A percentile compares a stretch with the other conserved stretches of the same genome.
These are phyloP conservation scores for Babesia bigemina DNA, from an alignment of 169 alveolate genomes.

Conservation along the genomic window DNA sequence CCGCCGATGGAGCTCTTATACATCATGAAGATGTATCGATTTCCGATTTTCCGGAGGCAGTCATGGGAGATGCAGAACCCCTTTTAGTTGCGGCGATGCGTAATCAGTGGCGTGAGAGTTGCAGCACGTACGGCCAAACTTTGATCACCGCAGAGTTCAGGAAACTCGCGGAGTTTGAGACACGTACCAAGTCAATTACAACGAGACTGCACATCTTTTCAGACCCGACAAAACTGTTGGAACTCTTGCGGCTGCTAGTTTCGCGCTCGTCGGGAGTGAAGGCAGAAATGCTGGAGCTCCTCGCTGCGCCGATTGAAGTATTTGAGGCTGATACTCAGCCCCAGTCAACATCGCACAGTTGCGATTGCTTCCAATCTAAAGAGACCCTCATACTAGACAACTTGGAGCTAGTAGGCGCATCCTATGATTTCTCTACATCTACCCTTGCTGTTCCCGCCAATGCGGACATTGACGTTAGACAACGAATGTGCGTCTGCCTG, in stretches of 20 bases:
- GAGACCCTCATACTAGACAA: neutral
- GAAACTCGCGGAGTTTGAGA: neutral
- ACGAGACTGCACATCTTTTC: conserved; percentile 8
- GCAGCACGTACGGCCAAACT: neutral
- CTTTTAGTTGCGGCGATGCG: conserved; percentile 11
- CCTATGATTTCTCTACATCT: neutral
- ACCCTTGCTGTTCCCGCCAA: neutral
- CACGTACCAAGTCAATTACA: neutral
- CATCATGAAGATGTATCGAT: neutral
- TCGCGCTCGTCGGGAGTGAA: conserved; percentile 16
- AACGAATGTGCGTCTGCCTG: neutral
- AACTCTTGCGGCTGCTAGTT: neutral
- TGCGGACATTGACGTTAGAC: neutral
- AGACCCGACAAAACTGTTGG: conserved; percentile 14
- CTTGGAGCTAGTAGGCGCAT: conserved; percentile 20
- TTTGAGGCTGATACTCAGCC: neutral
- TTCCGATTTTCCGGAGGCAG: neutral
- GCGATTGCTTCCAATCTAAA: neutral
- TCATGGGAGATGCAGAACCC: neutral
- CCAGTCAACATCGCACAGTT: neutral
- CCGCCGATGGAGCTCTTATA: neutral
- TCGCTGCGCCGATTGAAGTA: neutral
- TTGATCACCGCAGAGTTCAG: neutral
- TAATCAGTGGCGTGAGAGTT: conserved; percentile 3
- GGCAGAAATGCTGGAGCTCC: conserved; percentile 11